Conservation (phyloP, 768 basidiomycete genomes). For the Lenzites betulinus region DNA sequence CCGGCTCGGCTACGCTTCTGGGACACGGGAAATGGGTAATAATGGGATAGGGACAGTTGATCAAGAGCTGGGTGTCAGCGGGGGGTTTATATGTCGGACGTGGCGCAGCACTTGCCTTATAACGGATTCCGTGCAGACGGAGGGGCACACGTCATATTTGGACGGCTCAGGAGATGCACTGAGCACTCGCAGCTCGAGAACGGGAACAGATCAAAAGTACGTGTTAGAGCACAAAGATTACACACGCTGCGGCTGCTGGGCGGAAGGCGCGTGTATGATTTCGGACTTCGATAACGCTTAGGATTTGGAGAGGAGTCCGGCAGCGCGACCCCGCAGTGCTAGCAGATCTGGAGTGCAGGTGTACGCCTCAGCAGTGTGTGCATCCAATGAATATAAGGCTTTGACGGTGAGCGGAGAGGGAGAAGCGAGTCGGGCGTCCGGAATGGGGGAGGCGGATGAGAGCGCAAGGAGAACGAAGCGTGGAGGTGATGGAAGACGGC, state of each 20-base stretch:
- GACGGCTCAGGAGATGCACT: constrained; percentile 2
- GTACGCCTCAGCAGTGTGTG: too few species aligned
- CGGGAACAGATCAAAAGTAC: background rate
- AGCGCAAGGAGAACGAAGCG: background rate
- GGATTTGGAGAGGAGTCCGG: background rate
- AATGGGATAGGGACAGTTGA: background rate
- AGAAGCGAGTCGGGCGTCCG: too few species aligned
- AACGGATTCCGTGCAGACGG: background rate
- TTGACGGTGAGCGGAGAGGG: background rate
- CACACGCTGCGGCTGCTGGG: constrained; percentile 1
- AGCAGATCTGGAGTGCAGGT: background rate
- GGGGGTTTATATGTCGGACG: too few species aligned
- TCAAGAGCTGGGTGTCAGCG: background rate
- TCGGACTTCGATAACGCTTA: constrained; percentile 21
- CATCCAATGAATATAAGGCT: too few species aligned
- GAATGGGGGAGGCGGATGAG: constrained; percentile 5
- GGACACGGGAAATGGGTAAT: background rate
- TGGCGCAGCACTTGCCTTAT: background rate
- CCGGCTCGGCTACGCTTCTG: constrained; percentile 1
- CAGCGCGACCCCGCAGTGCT: background rate
- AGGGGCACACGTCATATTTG: constrained; percentile 2
- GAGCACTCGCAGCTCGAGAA: background rate
- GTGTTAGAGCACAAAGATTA: background rate
- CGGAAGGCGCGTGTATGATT: constrained; percentile 8
- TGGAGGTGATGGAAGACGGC: background rate